Percentiles rank a stretch among this genome's conserved stretches.
Evolutionary conservation across 257 asterid genomes (phyloP).

Genomic region (Scutellaria barbata): DNA sequence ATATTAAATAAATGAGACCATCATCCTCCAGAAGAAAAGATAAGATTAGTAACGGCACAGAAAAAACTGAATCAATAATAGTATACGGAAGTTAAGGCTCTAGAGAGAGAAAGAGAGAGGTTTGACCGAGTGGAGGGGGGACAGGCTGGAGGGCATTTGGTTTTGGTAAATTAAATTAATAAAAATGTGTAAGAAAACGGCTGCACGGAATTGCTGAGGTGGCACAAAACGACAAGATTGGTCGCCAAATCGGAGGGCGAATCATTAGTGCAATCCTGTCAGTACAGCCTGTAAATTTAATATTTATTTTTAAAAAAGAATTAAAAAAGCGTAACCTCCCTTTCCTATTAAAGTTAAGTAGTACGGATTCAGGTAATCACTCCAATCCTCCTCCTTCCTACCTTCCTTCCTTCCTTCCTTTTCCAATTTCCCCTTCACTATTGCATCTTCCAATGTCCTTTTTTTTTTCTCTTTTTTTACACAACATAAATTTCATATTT

Average conservation of each 20-base stretch:
- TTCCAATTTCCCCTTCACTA: too few species aligned
- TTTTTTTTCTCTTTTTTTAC: too few species aligned
- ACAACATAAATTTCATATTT: too few species aligned
- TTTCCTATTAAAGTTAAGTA: too few species aligned
- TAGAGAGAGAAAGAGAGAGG: constrained; percentile 2
- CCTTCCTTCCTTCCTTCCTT: too few species aligned
- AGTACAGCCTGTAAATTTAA: constrained; percentile 70
- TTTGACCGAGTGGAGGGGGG: constrained; percentile 59
- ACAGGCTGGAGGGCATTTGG: constrained; percentile 81
- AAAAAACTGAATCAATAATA: not conserved
- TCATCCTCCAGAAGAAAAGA: not conserved
- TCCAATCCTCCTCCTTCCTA: too few species aligned
- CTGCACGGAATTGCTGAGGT: constrained; percentile 74
- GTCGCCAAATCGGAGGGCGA: constrained; percentile 89
- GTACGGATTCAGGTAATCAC: too few species aligned
- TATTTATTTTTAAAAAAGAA: not conserved
- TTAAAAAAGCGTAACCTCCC: not conserved
- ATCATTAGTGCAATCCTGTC: constrained; percentile 72
- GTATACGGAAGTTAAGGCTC: too few species aligned
- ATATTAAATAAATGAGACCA: not conserved
- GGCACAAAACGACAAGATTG: constrained; percentile 79
- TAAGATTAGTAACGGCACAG: constrained; percentile 27
- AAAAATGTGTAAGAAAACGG: constrained; percentile 45
- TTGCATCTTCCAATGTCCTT: too few species aligned
- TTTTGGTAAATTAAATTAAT: constrained; percentile 27